A percentile compares a stretch with the other conserved stretches of the same genome.
Evolutionary conservation across 2,329 filamentous ascomycete species (phyloP).

Genomic region (Whalleya microplaca): DNA sequence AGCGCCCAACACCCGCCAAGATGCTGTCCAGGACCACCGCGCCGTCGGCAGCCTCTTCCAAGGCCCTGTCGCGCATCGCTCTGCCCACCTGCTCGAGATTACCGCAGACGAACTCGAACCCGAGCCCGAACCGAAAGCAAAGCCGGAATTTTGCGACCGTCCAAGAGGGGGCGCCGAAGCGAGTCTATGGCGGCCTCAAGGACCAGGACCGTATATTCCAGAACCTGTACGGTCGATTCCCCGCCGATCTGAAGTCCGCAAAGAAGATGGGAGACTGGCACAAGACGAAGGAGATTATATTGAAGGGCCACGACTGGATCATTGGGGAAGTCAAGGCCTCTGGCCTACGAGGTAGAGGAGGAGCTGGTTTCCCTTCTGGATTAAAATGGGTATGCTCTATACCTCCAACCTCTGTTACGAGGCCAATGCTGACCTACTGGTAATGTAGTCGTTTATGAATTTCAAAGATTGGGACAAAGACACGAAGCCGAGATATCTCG

Average conservation of each 20-base stretch:
- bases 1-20: constrained; percentile 37
- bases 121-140: constrained; percentile 56
- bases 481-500: constrained; percentile 90
- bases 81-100: constrained; percentile 40
- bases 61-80: constrained; percentile 44
- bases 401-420: background rate
- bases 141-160: constrained; percentile 79
- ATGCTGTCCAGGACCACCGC: constrained; percentile 50
- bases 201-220: constrained; percentile 99
- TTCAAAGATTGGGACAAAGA: constrained; percentile 99
- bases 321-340: constrained; percentile 97
- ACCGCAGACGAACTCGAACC: constrained; percentile 49
- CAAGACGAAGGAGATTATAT: constrained; percentile 97
- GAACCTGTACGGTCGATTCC: constrained; percentile 94
- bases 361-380: constrained; percentile 96
- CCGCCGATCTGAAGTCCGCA: constrained; percentile 87
- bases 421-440: constrained; percentile 19
- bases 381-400: constrained; percentile 84
- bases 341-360: constrained; percentile 91
- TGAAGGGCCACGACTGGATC: constrained; percentile 98
- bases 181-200: constrained; percentile 81
- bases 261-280: constrained; percentile 99
- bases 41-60: constrained; percentile 45
- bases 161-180: constrained; percentile 72
- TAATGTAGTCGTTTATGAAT: constrained; percentile 93